Evolutionary conservation across 2,329 filamentous ascomycete genomes (phyloP).

Genomic region (Fusarium zealandicum): DNA sequence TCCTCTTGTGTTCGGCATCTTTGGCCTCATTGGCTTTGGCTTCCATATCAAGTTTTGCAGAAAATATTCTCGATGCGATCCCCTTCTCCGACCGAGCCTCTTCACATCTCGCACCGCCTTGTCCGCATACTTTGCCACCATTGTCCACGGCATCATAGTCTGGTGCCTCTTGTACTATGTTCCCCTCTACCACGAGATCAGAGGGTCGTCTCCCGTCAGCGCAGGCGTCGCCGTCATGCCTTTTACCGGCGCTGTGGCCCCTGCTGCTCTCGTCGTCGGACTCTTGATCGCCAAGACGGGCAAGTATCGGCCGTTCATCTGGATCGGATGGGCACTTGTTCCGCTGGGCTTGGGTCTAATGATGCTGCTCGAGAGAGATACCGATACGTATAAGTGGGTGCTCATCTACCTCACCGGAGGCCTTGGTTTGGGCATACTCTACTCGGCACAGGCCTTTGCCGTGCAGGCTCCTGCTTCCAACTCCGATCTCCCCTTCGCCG

Average conservation of each 20-base stretch:
- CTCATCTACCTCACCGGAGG: slow-evolving; percentile 67
- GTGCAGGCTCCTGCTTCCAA: slow-evolving; percentile 60
- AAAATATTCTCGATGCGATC: slow-evolving; percentile 34
- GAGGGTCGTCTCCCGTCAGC: slow-evolving; percentile 31
- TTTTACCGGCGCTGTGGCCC: slow-evolving; percentile 68
- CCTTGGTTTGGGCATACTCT: slow-evolving; percentile 69
- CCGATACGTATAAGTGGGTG: slow-evolving; percentile 63
- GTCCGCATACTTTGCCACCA: slow-evolving; percentile 35
- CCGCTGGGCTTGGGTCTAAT: slow-evolving; percentile 66
- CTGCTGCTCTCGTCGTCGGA: slow-evolving; percentile 63
- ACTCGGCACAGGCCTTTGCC: slow-evolving; percentile 66
- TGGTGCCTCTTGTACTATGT: slow-evolving; percentile 36
- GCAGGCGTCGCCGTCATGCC: slow-evolving; percentile 62
- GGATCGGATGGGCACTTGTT: slow-evolving; percentile 66
- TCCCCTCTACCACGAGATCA: slow-evolving; percentile 34
- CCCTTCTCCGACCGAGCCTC: slow-evolving; percentile 34
- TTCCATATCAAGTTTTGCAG: slow-evolving; percentile 32
- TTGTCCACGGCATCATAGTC: slow-evolving; percentile 33
- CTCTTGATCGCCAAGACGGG: slow-evolving; percentile 63
- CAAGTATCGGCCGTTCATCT: slow-evolving; percentile 67
- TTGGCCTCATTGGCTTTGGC: slow-evolving; percentile 44
- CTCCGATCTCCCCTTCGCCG: slow-evolving; percentile 56
- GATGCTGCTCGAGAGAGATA: slow-evolving; percentile 56
- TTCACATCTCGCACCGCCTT: slow-evolving; percentile 35
- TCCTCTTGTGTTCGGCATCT: slow-evolving; percentile 63